These are phyloP conservation scores for Ramichloridium luteum DNA, from an alignment of 2,329 filamentous ascomycete species.

Conservation along the genomic window DNA sequence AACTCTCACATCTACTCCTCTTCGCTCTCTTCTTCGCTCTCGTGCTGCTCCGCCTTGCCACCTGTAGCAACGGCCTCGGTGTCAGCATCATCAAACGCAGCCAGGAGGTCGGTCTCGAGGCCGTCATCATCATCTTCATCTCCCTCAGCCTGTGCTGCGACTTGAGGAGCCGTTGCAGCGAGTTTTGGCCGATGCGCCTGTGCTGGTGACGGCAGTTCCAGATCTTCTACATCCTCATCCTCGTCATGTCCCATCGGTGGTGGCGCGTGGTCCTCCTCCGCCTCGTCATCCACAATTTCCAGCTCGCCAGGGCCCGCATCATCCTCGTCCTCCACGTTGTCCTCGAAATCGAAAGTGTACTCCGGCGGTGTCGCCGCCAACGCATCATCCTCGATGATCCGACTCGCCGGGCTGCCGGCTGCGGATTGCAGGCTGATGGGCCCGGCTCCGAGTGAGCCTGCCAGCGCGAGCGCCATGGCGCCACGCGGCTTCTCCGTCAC, in stretches of 20 bases:
- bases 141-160: slow-evolving; percentile 7
- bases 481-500: slow-evolving; percentile 16
- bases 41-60: slow-evolving; percentile 8
- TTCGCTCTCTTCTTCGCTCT: slow-evolving; percentile 32
- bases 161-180: slow-evolving; percentile 8
- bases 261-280: slow-evolving; percentile 21
- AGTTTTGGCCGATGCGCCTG: slow-evolving; percentile 17
- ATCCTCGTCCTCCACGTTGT: slow-evolving; percentile 11
- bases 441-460: slow-evolving; percentile 20
- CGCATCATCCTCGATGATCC: slow-evolving; percentile 5
- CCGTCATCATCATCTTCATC: slow-evolving; percentile 29
- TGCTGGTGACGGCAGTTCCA: slow-evolving; percentile 20
- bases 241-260: too few species aligned
- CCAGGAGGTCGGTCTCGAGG: slow-evolving; percentile 32
- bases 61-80: neutral
- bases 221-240: slow-evolving; percentile 25
- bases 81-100: slow-evolving; percentile 25
- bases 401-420: slow-evolving; percentile 24
- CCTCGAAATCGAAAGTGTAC: slow-evolving; percentile 22
- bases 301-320: slow-evolving; percentile 15
- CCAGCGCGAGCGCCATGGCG: slow-evolving; percentile 18
- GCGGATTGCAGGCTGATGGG: slow-evolving; percentile 34
- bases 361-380: slow-evolving; percentile 13
- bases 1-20: too few species aligned
- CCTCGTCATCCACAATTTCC: slow-evolving; percentile 22